Evolutionary conservation across 495 filamentous ascomycete species (phyloP).

Genomic region (Penicillium dipodomyicola): DNA sequence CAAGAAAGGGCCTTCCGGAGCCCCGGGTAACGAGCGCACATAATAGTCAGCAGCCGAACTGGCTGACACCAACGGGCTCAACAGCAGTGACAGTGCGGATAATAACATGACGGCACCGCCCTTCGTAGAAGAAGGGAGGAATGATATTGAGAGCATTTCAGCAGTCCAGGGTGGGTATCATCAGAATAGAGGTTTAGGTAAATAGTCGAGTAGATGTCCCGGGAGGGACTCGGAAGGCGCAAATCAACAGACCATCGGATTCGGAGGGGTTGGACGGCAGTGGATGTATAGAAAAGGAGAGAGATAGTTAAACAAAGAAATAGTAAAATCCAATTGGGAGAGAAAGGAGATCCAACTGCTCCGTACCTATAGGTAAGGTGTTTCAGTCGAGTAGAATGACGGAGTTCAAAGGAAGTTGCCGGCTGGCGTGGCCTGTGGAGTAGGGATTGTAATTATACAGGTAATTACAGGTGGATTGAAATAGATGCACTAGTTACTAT

Average conservation of each 20-base stretch:
- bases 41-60: constrained; percentile 83
- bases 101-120: constrained; percentile 24
- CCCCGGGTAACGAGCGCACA: constrained; percentile 77
- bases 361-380: too few relatives aligned
- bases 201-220: constrained; percentile 12
- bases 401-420: not conserved
- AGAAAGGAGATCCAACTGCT: not conserved
- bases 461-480: not conserved
- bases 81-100: constrained; percentile 29
- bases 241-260: constrained; percentile 22
- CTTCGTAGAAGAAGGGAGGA: constrained; percentile 16
- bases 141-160: constrained; percentile 25
- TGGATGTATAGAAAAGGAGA: constrained; percentile 24
- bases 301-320: constrained; percentile 11
- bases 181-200: constrained; percentile 1
- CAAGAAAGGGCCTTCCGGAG: constrained; percentile 73
- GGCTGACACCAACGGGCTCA: constrained; percentile 36
- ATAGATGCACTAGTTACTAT: too few relatives aligned
- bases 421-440: not conserved
- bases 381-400: not conserved
- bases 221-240: constrained; percentile 14
- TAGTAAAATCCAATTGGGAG: not conserved
- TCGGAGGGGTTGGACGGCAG: not conserved
- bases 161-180: constrained; percentile 1
- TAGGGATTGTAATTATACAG: not conserved